These are phyloP conservation scores for Exophiala oligosperma DNA, from an alignment of 2,329 filamentous ascomycete genomes.

Conservation along the genomic window DNA sequence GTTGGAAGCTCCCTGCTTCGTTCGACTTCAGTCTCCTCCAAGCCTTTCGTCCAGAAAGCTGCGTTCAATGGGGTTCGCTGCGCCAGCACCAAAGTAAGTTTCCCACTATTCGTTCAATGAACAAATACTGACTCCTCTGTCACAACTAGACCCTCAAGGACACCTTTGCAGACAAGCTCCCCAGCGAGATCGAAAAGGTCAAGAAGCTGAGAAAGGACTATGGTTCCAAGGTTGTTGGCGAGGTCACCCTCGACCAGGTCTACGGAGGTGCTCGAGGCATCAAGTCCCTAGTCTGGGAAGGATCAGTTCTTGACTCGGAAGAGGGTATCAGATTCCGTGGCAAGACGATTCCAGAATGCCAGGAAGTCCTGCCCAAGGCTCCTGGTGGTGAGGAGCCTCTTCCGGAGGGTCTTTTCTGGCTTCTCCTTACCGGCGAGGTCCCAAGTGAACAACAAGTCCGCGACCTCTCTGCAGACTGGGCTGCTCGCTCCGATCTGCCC, in stretches of 20 bases:
- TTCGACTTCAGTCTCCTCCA: constrained; percentile 67
- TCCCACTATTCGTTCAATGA: constrained; percentile 90
- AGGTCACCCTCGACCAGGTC: constrained; percentile 98
- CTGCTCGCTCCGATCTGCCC: constrained; percentile 92
- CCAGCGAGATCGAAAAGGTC: constrained; percentile 97
- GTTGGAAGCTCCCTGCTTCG: constrained; percentile 79
- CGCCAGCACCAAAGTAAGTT: constrained; percentile 83
- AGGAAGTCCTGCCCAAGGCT: constrained; percentile 94
- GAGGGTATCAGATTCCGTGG: constrained; percentile 99
- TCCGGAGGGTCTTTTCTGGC: constrained; percentile 99
- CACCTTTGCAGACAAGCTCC: constrained; percentile 92
- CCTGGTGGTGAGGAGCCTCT: constrained; percentile 95
- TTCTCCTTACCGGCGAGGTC: constrained; percentile 96
- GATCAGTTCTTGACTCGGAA: constrained; percentile 95
- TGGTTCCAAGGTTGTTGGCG: constrained; percentile 90
- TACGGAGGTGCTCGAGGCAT: constrained; percentile 99
- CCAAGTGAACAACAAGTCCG: constrained; percentile 97
- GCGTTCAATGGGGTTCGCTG: constrained; percentile 81
- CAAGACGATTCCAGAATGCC: constrained; percentile 98
- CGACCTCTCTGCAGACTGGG: constrained; percentile 97
- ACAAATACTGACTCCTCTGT: constrained; percentile 22
- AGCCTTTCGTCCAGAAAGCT: constrained; percentile 67
- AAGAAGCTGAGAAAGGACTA: constrained; percentile 97
- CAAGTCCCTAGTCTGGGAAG: constrained; percentile 98
- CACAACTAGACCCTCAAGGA: constrained; percentile 83